These are phyloP conservation scores for Alternaria triticina DNA, from an alignment of 2,329 filamentous ascomycete genomes.

Conservation along the genomic window DNA sequence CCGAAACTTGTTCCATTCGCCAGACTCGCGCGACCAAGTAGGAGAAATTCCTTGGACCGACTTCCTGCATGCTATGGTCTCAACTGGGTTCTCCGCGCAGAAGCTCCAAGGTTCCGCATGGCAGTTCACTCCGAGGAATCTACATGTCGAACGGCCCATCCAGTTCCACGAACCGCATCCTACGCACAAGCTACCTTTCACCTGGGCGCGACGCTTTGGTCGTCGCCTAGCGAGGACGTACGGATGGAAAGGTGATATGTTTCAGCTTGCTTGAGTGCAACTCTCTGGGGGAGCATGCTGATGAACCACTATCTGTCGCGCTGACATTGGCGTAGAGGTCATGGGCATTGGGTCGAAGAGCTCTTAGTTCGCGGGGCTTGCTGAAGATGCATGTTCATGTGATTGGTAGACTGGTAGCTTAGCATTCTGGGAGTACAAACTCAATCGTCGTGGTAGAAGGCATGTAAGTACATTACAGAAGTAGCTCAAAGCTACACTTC, in stretches of 20 bases:
- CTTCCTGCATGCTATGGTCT: constrained; percentile 60
- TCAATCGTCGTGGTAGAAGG: no score
- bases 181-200: constrained; percentile 58
- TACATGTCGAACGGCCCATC: constrained; percentile 58
- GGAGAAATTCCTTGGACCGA: constrained; percentile 62
- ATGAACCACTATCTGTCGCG: background rate
- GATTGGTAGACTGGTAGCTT: no score
- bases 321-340: background rate
- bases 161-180: constrained; percentile 69
- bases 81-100: constrained; percentile 58
- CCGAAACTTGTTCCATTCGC: constrained; percentile 48
- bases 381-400: no score
- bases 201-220: constrained; percentile 55
- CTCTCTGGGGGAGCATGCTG: background rate
- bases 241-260: constrained; percentile 52
- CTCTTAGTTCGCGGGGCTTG: no score
- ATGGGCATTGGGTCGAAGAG: no score
- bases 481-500: no score
- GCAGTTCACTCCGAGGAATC: constrained; percentile 57
- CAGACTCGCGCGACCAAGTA: constrained; percentile 43
- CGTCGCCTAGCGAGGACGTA: constrained; percentile 56
- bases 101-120: constrained; percentile 67
- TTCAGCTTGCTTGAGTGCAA: background rate
- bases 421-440: no score
- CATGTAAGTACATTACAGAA: no score